Conservation (phyloP, 148 eudicot genomes). For the Rhododendron vialii region DNA sequence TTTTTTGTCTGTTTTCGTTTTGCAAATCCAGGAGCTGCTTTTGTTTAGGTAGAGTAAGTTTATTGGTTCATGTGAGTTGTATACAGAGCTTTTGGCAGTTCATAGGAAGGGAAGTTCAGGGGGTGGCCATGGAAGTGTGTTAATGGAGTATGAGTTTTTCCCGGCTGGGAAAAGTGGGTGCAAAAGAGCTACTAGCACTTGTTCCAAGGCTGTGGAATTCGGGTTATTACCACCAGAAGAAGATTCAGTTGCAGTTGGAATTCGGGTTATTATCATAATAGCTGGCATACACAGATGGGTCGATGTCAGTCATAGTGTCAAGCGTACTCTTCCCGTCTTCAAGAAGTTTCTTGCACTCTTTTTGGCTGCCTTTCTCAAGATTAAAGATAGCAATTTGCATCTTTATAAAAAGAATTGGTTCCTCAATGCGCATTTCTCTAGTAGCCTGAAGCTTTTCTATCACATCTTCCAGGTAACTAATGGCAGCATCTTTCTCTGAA, state of each 20-base stretch:
- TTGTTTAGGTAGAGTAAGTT: no score
- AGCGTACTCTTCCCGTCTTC: slow-evolving; percentile 81
- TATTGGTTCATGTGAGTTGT: no score
- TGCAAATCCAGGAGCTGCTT: no score
- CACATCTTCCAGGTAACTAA: slow-evolving; percentile 77
- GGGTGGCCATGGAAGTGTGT: slow-evolving; percentile 12
- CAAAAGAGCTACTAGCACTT: not conserved
- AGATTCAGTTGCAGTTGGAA: slow-evolving; percentile 20
- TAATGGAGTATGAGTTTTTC: slow-evolving; percentile 64
- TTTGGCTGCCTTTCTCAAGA: slow-evolving; percentile 76
- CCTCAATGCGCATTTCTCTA: slow-evolving; percentile 68
- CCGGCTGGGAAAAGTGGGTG: slow-evolving; percentile 10
- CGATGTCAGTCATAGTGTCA: slow-evolving; percentile 95
- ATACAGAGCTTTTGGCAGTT: slow-evolving; percentile 34
- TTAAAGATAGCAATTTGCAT: slow-evolving; percentile 77
- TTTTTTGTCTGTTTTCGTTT: no score
- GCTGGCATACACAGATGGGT: slow-evolving; percentile 91
- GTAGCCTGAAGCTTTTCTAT: slow-evolving; percentile 85
- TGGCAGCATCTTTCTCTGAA: slow-evolving; percentile 81
- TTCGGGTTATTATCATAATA: no score
- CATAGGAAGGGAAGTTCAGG: slow-evolving; percentile 28
- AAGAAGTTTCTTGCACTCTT: slow-evolving; percentile 83
- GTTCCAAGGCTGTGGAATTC: slow-evolving; percentile 26
- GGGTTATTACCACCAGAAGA: slow-evolving; percentile 21
- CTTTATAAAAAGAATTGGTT: slow-evolving; percentile 74